These are phyloP conservation scores for Tremella yokohamensis DNA, from an alignment of 768 basidiomycete species.

Conservation along the genomic window DNA sequence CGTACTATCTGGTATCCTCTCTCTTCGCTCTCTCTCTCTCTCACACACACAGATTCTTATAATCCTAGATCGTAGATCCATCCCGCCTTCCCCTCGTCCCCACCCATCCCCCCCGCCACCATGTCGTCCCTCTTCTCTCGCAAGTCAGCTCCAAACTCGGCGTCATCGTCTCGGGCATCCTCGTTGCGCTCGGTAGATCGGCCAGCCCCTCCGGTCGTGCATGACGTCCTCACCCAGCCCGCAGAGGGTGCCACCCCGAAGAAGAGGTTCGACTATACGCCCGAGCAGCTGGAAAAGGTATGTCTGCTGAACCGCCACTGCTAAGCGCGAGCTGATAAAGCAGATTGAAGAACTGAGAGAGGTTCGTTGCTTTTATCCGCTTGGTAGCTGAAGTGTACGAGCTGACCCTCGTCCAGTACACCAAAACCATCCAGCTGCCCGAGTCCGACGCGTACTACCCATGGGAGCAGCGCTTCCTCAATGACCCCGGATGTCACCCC, in stretches of 20 bases:
- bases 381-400: background rate
- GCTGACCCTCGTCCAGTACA: constrained; percentile 57
- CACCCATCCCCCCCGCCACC: constrained; percentile 5
- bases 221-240: constrained; percentile 60
- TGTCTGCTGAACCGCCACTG: too few species aligned
- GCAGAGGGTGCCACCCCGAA: constrained; percentile 57
- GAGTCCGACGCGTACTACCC: constrained; percentile 65
- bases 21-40: constrained; percentile 1
- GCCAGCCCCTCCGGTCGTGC: constrained; percentile 43
- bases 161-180: constrained; percentile 29
- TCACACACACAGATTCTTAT: too few species aligned
- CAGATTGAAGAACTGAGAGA: constrained; percentile 62
- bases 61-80: background rate
- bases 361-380: constrained; percentile 56
- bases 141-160: constrained; percentile 26
- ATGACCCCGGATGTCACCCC: constrained; percentile 61
- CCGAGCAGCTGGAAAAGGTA: constrained; percentile 58
- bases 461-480: constrained; percentile 77
- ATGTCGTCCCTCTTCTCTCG: constrained; percentile 43
- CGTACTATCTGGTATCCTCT: background rate
- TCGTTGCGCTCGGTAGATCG: constrained; percentile 16
- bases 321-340: constrained; percentile 1
- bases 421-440: constrained; percentile 63
- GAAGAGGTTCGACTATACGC: constrained; percentile 62
- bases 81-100: background rate